Base-by-base conservation (phyloP, 306 rosid genomes). In the Begonia loranthoides region DNA sequence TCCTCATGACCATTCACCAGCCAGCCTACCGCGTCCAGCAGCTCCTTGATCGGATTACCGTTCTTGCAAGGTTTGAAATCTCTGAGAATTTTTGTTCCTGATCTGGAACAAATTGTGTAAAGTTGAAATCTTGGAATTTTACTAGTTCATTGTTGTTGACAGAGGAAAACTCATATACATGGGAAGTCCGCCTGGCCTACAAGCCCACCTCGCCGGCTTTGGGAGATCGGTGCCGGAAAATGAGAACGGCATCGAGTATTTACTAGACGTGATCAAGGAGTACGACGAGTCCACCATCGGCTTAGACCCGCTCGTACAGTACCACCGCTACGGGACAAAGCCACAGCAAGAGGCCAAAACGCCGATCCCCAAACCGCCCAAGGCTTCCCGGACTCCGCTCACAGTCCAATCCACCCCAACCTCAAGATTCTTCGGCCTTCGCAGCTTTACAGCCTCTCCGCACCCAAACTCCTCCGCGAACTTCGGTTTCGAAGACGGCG, bases 1-100 rank as follows among this genome's bases (percentile, higher is more conserved):
- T 88, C 52, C 76, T 88, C 48, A 75, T 88, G 89, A 88, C 97
- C 64, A 79, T 88, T 60, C 96, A 88, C 51, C 96, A 84, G 53
- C 96, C 97, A 75, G 81, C 97, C 13, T 84, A 39, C 50, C 71
- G 95, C 47, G 81, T 88, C 67, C 97, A 88, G 62, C 65, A 66
- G 72, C 84, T 88, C 58, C 71, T 84, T 9, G 97, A 88, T 61
- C 70, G 76, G 61, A 73, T 88, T 63, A 71, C 78, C 0, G 58
- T 88, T 73, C 95, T 88, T 19, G 97, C 93, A 15, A 89, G 95
- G 97, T 88, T 69, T 51, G 52, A 22, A 10, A 48, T 1, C 19
- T n/a, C 33, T 41, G 3, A 4, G 0, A 0, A 51, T 54, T 39
- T 21, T 13, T 48, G 33, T 53, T 40, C 38, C 43, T 50, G 2